Evolutionary conservation across 805 yeast genomes (phyloP).

Genomic region (Metahyphopichia silvanorum): DNA sequence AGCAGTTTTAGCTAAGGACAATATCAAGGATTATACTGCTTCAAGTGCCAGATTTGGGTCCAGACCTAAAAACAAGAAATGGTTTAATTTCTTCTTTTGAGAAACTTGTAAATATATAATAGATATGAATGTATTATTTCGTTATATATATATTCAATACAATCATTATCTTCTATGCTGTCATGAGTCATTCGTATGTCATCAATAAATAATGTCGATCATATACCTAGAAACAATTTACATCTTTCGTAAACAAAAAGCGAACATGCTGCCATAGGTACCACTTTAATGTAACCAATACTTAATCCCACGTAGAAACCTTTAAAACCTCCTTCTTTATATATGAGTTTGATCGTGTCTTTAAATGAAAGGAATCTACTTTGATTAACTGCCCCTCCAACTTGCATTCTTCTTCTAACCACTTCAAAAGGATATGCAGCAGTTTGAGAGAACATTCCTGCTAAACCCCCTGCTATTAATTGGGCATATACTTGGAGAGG

Average conservation of each 20-base stretch:
- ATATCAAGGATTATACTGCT: constrained; percentile 41
- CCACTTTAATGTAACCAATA: constrained; percentile 91
- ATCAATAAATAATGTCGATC: constrained; percentile 3
- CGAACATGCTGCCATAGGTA: constrained; percentile 97
- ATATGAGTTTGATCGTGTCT: constrained; percentile 57
- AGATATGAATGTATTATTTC: neutral
- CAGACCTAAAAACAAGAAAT: constrained; percentile 46
- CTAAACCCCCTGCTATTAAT: constrained; percentile 89
- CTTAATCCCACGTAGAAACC: constrained; percentile 95
- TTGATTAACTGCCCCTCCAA: constrained; percentile 70
- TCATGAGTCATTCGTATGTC: constrained; percentile 4
- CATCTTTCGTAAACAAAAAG: constrained; percentile 90
- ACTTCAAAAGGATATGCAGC: constrained; percentile 98
- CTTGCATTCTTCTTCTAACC: constrained; percentile 92
- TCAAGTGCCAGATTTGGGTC: constrained; percentile 49
- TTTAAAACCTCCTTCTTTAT: constrained; percentile 68
- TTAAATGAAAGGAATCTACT: constrained; percentile 55
- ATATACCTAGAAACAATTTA: constrained; percentile 68
- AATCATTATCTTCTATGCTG: too few relatives aligned
- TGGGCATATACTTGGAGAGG: constrained; percentile 93
- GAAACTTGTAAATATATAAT: neutral
- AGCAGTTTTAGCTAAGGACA: constrained; percentile 26
- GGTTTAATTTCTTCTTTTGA: constrained; percentile 60
- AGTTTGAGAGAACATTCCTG: constrained; percentile 93
- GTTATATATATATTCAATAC: neutral